A percentile compares a stretch with the other conserved stretches of the same genome.
phyloP scores from a whole-genome alignment of 2,329 filamentous ascomycete species.

The Triangularia verruculosa region DNA sequence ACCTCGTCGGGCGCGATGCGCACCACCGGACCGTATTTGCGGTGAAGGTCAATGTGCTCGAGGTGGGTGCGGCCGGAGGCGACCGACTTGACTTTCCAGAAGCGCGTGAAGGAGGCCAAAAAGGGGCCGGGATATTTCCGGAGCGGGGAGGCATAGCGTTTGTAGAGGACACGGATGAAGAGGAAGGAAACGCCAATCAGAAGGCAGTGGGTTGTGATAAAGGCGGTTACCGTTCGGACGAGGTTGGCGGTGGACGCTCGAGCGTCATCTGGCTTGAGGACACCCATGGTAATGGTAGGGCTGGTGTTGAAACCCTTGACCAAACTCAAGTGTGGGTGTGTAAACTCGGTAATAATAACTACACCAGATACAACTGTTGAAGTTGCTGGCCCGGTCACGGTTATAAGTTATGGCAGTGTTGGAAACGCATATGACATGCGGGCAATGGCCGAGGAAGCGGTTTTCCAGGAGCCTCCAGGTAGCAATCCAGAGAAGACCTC shows the following conservation, averaged over 20 bases:
- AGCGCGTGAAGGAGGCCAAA: constrained; percentile 35
- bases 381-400: constrained; percentile 19
- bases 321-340: background rate
- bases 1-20: constrained; percentile 50
- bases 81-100: constrained; percentile 43
- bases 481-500: background rate
- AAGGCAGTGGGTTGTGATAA: constrained; percentile 32
- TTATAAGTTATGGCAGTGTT: constrained; percentile 7
- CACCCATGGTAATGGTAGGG: constrained; percentile 25
- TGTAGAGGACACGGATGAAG: constrained; percentile 31
- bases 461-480: background rate
- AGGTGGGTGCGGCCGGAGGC: constrained; percentile 40
- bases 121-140: constrained; percentile 36
- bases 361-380: constrained; percentile 25
- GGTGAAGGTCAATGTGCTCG: constrained; percentile 44
- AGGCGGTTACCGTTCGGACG: constrained; percentile 20
- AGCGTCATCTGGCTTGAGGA: constrained; percentile 12
- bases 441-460: background rate
- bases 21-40: constrained; percentile 46
- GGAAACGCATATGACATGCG: background rate
- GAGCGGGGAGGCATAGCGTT: constrained; percentile 35
- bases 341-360: background rate
- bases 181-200: constrained; percentile 29
- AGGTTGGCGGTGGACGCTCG: constrained; percentile 20
- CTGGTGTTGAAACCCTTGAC: background rate